Conservation (phyloP, 768 basidiomycete species). For the Mycena vulgaris region DNA sequence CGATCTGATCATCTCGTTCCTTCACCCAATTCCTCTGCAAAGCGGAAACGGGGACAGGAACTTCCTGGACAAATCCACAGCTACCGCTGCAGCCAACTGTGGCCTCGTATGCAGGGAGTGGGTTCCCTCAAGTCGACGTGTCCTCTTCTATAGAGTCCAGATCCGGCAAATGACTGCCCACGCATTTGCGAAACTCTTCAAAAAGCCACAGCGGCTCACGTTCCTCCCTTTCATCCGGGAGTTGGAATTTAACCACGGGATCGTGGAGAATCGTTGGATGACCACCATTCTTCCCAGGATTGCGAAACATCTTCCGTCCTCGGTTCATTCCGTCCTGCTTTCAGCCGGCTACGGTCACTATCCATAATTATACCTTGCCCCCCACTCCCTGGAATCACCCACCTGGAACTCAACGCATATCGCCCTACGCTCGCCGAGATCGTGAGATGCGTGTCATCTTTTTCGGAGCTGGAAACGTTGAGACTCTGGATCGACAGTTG, state of each 20-base stretch:
- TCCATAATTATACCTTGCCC: neutral
- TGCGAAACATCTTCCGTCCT: neutral
- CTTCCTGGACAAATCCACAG: neutral
- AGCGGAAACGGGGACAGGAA: too few relatives aligned
- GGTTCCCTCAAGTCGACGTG: too few relatives aligned
- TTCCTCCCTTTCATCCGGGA: slow-evolving; percentile 28
- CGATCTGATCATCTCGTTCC: too few relatives aligned
- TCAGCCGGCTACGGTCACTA: too few relatives aligned
- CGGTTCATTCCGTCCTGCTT: neutral
- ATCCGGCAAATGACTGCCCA: slow-evolving; percentile 6
- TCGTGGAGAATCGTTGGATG: slow-evolving; percentile 19
- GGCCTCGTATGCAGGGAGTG: slow-evolving; percentile 9
- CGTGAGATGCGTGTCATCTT: neutral
- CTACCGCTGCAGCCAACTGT: neutral
- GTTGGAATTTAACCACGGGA: neutral
- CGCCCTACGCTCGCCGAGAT: neutral
- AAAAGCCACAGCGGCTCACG: neutral
- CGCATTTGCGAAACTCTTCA: slow-evolving; percentile 15
- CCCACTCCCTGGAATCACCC: neutral
- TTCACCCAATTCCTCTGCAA: too few relatives aligned
- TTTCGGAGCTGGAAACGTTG: neutral
- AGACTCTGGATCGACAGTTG: neutral
- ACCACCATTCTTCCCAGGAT: neutral
- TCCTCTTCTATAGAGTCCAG: too few relatives aligned
- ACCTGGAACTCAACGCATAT: neutral